Evolutionary conservation across 345 rosid species (phyloP).

Genomic region (Pugionium dolabratum): DNA sequence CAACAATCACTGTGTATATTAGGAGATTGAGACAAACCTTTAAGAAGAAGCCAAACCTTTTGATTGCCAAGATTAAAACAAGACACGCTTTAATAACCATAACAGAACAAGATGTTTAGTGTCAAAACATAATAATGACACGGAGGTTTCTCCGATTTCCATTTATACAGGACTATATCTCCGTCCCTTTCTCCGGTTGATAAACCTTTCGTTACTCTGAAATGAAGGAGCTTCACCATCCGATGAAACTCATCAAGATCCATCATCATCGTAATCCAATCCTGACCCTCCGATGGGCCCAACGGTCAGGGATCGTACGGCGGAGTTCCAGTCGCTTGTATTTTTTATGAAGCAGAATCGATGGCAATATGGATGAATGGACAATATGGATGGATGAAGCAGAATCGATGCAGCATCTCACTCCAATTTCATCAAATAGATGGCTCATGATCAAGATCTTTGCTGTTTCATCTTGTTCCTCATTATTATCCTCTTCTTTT

Average conservation of each 20-base stretch:
- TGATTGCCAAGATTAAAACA: slow-evolving; percentile 12
- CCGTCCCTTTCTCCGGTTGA: not conserved
- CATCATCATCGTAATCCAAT: slow-evolving; percentile 11
- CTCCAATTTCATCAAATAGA: slow-evolving; percentile 80
- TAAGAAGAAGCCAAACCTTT: not conserved
- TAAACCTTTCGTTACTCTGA: slow-evolving; percentile 10
- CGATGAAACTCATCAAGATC: not conserved
- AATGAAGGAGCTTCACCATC: slow-evolving; percentile 9
- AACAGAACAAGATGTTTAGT: slow-evolving; percentile 21
- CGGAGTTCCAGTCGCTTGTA: slow-evolving; percentile 68
- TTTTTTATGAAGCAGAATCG: not conserved
- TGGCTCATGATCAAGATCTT: slow-evolving; percentile 96
- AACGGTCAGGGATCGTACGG: slow-evolving; percentile 73
- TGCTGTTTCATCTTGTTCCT: slow-evolving; percentile 69
- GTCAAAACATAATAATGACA: not conserved
- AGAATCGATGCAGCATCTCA: slow-evolving; percentile 59
- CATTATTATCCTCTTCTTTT: slow-evolving; percentile 59
- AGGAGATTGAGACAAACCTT: too few species aligned
- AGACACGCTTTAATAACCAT: not conserved
- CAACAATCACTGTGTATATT: too few species aligned
- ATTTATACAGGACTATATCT: not conserved
- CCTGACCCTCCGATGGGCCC: slow-evolving; percentile 49
- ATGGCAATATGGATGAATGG: slow-evolving; percentile 26
- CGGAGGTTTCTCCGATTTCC: not conserved
- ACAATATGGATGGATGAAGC: too few species aligned